phyloP scores from a whole-genome alignment of 768 basidiomycete species.

The Lanmaoa pseudosensibilis region DNA sequence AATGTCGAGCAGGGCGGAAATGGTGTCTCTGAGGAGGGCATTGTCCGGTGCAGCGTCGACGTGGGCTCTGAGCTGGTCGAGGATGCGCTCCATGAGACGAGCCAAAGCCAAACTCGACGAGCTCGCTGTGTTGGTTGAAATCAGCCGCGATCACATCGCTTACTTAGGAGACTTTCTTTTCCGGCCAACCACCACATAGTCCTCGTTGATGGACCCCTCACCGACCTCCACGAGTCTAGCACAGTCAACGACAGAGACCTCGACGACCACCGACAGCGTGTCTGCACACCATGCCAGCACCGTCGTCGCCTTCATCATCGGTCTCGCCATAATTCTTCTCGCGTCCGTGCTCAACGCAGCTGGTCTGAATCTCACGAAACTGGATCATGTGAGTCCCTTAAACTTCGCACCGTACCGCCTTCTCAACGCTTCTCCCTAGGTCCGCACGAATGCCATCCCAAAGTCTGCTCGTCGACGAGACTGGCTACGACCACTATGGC shows the following conservation, averaged over 20 bases:
- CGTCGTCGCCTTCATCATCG: constrained; percentile 76
- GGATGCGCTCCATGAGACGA: constrained; percentile 28
- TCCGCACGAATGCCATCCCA: constrained; percentile 73
- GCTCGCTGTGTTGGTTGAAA: too few relatives aligned
- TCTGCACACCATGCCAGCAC: constrained; percentile 50
- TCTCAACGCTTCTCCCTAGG: constrained; percentile 39
- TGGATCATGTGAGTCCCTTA: constrained; percentile 72
- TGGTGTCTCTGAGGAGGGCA: constrained; percentile 22
- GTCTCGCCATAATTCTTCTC: constrained; percentile 79
- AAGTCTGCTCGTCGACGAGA: constrained; percentile 71
- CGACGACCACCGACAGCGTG: constrained; percentile 18
- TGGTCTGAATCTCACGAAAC: constrained; percentile 92
- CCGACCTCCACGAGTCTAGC: constrained; percentile 19
- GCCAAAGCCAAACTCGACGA: neutral
- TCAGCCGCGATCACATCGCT: constrained; percentile 2
- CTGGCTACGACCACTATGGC: constrained; percentile 85
- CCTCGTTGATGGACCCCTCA: constrained; percentile 20
- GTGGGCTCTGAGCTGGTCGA: constrained; percentile 24
- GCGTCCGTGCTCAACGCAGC: constrained; percentile 88
- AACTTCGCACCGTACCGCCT: neutral
- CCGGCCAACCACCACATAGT: neutral
- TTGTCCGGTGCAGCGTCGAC: constrained; percentile 9
- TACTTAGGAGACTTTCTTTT: constrained; percentile 22
- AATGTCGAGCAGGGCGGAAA: constrained; percentile 20
- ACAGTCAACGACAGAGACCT: constrained; percentile 15